Evolutionary conservation across 352 stramenopile genomes (phyloP), one percentile per base, ranked within the genome.

Genomic region (Phytophthora megakarya): DNA sequence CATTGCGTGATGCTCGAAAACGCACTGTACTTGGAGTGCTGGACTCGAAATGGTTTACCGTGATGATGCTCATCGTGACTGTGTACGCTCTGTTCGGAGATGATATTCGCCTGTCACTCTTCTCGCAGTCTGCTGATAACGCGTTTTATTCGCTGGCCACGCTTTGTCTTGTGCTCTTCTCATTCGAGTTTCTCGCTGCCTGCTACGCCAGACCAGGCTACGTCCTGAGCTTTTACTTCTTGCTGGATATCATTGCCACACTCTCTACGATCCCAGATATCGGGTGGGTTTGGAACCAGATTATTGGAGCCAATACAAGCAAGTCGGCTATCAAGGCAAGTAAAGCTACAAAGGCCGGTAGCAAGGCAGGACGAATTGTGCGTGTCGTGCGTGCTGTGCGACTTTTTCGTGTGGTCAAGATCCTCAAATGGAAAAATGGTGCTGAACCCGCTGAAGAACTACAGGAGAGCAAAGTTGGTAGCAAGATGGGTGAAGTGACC

Each of bases 71-170:
- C 9, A 3, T 97, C 9, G 78, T 97, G 38, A 98, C 93, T 9
- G 67, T 98, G 35, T 98, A 97, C 72, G 92, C 90, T 28, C 84
- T 98, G 21, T 98, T 97, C 45, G 84, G 88, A 19, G 91, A 97
- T 64, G 93, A 98, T 71, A 80, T 98, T 23, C 79, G 89, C n/a
- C 59, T 97, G 19, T 84, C 90, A 19, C 48, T 80, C 37, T 89
- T 95, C 48, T 61, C 69, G n/a, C 78, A 79, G n/a, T 52, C 52
- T 1, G 85, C 81, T 13, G 95, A 98, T 72, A 75, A 78, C 45
- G 57, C 73, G 0, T 98, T 98, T 68, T 93, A 84, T 55, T 74
- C 79, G 23, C 66, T 98, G 15, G 93, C 92, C 16, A 85, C 82
- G 9, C 72, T 98, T 61, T 90, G 90, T 30, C 84, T 98, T 37